Evolutionary conservation across 2,329 filamentous ascomycete genomes (phyloP).

Genomic region (Fusarium piperis): DNA sequence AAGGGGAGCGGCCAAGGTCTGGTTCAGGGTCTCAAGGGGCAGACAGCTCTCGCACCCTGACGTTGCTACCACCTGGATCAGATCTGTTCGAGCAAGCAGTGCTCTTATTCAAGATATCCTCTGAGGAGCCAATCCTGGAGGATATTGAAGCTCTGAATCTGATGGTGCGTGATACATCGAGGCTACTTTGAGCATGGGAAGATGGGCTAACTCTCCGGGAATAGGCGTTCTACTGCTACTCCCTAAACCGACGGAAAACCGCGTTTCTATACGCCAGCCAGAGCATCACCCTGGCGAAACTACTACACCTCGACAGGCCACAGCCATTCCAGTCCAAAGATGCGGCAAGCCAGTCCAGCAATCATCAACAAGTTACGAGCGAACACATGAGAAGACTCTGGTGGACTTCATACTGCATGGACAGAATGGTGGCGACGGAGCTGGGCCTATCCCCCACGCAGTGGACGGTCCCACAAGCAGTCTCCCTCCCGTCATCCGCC

Average conservation of each 20-base stretch:
- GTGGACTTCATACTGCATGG: conserved; percentile 21
- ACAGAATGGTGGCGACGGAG: conserved; percentile 11
- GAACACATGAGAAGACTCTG: conserved; percentile 10
- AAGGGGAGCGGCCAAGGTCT: not conserved
- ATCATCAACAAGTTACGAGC: not conserved
- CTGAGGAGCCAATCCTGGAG: conserved; percentile 6
- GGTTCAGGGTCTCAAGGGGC: not conserved
- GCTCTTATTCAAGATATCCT: conserved; percentile 12
- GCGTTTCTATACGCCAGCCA: conserved; percentile 15
- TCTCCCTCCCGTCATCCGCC: not conserved
- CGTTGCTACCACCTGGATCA: not conserved
- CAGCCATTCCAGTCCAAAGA: not conserved
- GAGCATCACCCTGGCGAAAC: conserved; percentile 8
- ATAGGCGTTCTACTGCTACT: conserved; percentile 22
- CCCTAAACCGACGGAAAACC: conserved; percentile 13
- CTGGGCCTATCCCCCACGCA: conserved; percentile 5
- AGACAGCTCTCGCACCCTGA: not conserved
- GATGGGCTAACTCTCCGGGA: not conserved
- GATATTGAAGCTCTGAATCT: conserved; percentile 17
- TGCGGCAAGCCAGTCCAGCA: not conserved
- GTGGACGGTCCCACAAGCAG: not conserved
- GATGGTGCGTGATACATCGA: not conserved
- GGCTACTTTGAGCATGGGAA: not conserved
- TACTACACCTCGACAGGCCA: conserved; percentile 1
- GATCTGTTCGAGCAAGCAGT: conserved; percentile 14